Percentiles rank a stretch among this genome's conserved stretches.
These are phyloP conservation scores for Chrysanthemum lavandulifolium DNA, from an alignment of 129 eudicot genomes.

Conservation along the genomic window DNA sequence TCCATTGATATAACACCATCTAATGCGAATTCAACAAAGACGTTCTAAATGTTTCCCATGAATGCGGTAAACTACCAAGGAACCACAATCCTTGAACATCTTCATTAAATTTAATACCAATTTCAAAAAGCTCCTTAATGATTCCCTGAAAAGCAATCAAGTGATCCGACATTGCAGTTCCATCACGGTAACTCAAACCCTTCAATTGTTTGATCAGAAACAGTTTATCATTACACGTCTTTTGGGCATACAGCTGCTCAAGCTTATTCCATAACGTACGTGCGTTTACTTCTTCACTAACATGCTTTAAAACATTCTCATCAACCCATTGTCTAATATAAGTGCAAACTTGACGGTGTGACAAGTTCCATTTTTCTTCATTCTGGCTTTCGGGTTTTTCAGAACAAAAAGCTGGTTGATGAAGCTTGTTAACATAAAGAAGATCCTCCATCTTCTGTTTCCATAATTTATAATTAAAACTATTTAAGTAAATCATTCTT, in stretches of 20 bases:
- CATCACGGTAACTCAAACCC: background rate
- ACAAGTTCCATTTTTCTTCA: background rate
- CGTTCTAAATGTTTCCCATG: background rate
- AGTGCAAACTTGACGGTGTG: background rate
- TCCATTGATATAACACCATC: background rate
- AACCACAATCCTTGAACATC: slow-evolving; percentile 1
- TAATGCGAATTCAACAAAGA: background rate
- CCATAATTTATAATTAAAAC: background rate
- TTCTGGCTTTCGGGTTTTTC: background rate
- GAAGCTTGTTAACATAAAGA: background rate
- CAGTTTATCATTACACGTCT: background rate
- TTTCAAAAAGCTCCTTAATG: background rate
- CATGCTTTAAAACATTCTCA: background rate
- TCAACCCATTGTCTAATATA: background rate
- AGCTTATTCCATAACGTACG: background rate
- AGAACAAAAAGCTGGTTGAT: background rate
- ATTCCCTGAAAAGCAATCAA: background rate
- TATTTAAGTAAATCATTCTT: background rate
- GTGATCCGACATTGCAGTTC: background rate
- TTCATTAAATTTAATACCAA: background rate
- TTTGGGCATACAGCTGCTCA: background rate
- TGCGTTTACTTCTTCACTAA: background rate
- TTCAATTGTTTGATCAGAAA: background rate
- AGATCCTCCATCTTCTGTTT: background rate
- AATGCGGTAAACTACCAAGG: background rate